These are phyloP conservation scores for Dimocarpus longan DNA, from an alignment of 345 rosid species.

Conservation along the genomic window DNA sequence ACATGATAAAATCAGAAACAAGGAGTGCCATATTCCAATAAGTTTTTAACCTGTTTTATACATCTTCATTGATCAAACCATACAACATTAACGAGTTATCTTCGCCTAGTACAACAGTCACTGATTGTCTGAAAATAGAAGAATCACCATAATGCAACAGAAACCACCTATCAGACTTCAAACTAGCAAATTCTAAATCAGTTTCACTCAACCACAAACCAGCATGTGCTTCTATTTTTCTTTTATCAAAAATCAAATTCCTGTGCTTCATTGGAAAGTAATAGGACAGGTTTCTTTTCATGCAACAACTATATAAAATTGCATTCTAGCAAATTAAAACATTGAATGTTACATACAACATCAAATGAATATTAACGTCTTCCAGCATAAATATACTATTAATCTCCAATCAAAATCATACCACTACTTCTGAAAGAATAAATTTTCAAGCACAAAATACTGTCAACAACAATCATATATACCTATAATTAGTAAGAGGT, in stretches of 20 bases:
- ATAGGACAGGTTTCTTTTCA: neutral
- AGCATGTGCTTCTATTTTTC: neutral
- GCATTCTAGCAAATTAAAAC: neutral
- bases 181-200: neutral
- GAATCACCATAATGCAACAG: neutral
- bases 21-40: too few species aligned
- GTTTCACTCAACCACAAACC: neutral
- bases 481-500: constrained; percentile 89
- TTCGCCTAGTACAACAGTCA: neutral
- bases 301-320: neutral
- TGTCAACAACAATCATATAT: constrained; percentile 18
- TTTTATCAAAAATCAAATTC: neutral
- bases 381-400: neutral
- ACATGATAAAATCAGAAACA: neutral
- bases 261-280: neutral
- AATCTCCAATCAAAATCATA: neutral
- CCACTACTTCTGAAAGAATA: neutral
- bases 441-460: neutral
- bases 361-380: neutral
- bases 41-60: neutral
- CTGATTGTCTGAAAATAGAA: neutral
- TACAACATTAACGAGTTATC: neutral
- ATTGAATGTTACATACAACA: neutral
- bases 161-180: neutral
- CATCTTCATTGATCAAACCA: neutral